phyloP scores from a whole-genome alignment of 1,139 yeast genomes.

The Suhomyces atakaporum region DNA sequence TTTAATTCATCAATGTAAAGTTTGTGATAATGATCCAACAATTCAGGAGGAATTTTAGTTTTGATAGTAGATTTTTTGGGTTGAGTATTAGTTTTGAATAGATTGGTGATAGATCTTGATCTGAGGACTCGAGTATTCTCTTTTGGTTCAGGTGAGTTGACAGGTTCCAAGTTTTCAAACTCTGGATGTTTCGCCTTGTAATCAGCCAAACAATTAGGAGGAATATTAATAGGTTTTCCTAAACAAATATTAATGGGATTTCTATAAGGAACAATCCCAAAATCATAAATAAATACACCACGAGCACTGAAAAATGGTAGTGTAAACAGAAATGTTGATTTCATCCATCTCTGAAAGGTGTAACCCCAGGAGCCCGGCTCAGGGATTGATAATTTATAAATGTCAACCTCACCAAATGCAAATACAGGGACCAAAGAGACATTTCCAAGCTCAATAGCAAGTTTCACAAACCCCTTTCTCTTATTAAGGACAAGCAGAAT shows the following conservation, averaged over 20 bases:
- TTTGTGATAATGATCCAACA: conserved; percentile 70
- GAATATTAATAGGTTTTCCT: conserved; percentile 79
- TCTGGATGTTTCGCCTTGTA: conserved; percentile 35
- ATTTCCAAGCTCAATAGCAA: conserved; percentile 80
- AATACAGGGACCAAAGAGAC: conserved; percentile 82
- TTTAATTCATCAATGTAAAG: conserved; percentile 69
- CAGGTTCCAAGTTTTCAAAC: conserved; percentile 15
- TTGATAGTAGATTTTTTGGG: conserved; percentile 20
- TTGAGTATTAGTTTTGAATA: conserved; percentile 23
- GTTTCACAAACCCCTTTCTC: conserved; percentile 84
- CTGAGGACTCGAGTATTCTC: conserved; percentile 9
- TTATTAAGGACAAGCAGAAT: conserved; percentile 64
- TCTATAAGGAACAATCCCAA: conserved; percentile 86
- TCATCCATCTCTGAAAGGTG: conserved; percentile 69
- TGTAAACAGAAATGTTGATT: conserved; percentile 74
- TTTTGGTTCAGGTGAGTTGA: conserved; percentile 9
- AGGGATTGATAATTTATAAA: conserved; percentile 66
- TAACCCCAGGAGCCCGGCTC: conserved; percentile 51
- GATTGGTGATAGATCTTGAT: conserved; percentile 25
- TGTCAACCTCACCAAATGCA: conserved; percentile 90
- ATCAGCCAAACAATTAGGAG: conserved; percentile 41
- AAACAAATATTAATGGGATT: conserved; percentile 77
- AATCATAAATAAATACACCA: conserved; percentile 89
- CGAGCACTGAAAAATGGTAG: conserved; percentile 90
- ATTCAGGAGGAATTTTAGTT: conserved; percentile 39